Conservation (phyloP, 2,329 filamentous ascomycete species). For the Dactylellina leptospora region DNA sequence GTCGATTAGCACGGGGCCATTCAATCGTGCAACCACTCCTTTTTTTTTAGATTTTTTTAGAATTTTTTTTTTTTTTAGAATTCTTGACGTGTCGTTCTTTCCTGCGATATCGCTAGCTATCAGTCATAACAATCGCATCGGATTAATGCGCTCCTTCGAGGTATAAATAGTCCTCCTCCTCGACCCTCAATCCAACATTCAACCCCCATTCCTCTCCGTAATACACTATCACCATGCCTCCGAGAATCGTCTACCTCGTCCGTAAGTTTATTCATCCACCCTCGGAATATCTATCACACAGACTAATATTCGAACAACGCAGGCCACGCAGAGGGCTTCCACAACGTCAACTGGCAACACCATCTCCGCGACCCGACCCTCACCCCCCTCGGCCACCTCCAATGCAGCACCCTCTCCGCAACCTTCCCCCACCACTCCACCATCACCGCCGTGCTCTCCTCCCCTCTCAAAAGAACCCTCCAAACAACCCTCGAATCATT, state of each 20-base stretch:
- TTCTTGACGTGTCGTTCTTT: slow-evolving; percentile 2
- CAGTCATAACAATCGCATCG: neutral
- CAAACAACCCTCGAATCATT: slow-evolving; percentile 59
- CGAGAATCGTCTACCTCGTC: slow-evolving; percentile 34
- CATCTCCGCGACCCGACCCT: slow-evolving; percentile 55
- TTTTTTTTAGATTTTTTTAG: neutral
- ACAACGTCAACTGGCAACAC: slow-evolving; percentile 54
- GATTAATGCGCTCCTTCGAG: neutral
- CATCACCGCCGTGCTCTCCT: slow-evolving; percentile 58
- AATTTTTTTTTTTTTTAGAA: neutral
- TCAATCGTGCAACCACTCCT: no score
- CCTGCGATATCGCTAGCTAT: no score
- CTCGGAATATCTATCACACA: neutral
- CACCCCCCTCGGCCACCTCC: slow-evolving; percentile 53
- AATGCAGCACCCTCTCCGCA: slow-evolving; percentile 53
- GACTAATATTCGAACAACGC: neutral
- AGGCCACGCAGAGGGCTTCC: slow-evolving; percentile 55
- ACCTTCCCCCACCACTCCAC: slow-evolving; percentile 47
- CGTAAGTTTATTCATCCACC: slow-evolving; percentile 19
- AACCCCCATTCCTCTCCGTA: neutral
- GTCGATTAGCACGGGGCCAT: no score
- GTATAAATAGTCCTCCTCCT: neutral
- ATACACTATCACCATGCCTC: slow-evolving; percentile 25
- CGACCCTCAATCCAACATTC: neutral
- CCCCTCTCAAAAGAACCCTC: slow-evolving; percentile 59